Conservation (phyloP, 345 rosid species). For the Pugionium dolabratum region DNA sequence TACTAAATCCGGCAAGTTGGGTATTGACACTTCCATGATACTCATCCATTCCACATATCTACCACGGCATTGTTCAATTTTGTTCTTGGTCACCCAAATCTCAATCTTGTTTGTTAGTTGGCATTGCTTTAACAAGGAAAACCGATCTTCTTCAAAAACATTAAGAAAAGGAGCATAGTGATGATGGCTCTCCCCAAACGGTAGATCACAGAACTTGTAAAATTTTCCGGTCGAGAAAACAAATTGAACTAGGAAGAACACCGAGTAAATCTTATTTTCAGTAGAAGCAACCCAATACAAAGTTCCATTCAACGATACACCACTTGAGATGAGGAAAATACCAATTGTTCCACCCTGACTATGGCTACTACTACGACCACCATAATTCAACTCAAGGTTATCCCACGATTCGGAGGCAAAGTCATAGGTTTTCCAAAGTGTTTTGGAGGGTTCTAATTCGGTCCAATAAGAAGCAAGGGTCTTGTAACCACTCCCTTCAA, state of each 20-base stretch:
- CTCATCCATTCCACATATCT: background rate
- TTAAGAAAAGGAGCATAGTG: background rate
- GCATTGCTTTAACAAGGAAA: background rate
- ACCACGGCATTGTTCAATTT: background rate
- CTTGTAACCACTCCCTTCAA: background rate
- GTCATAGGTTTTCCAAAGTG: background rate
- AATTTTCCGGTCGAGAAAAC: background rate
- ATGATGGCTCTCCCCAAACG: background rate
- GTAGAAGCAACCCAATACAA: background rate
- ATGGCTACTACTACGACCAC: no score
- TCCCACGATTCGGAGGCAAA: background rate
- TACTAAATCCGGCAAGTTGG: background rate
- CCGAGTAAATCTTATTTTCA: background rate
- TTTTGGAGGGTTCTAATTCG: background rate
- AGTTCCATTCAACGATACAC: slow-evolving; percentile 11
- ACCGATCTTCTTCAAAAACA: background rate
- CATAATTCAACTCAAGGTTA: background rate
- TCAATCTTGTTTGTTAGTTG: background rate
- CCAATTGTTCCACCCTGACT: background rate
- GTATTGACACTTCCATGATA: background rate
- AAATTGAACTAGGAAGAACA: background rate
- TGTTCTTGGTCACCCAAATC: background rate
- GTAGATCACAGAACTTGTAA: background rate
- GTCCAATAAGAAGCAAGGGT: background rate
- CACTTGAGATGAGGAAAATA: background rate